Conservation (phyloP, 257 asterid species). For the Forsythia suspensa region DNA sequence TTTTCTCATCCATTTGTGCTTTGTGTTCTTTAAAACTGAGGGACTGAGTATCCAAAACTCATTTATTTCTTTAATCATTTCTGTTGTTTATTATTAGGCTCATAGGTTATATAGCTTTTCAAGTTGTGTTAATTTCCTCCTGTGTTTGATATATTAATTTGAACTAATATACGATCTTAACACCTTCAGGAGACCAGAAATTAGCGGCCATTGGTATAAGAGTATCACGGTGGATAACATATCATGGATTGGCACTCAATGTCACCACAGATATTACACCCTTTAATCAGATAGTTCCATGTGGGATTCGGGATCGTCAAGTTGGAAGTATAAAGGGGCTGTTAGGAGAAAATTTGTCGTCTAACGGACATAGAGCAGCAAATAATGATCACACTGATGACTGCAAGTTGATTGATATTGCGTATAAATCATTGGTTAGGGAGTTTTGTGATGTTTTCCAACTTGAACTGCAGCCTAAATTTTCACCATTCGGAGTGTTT, state of each 20-base stretch:
- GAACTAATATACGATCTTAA: neutral
- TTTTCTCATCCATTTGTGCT: neutral
- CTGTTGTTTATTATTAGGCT: neutral
- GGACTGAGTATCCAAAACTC: neutral
- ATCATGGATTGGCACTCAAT: constrained; percentile 83
- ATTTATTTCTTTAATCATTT: neutral
- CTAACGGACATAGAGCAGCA: constrained; percentile 18
- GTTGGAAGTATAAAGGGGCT: constrained; percentile 75
- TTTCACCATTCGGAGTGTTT: neutral
- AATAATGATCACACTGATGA: constrained; percentile 28
- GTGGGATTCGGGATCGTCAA: constrained; percentile 76
- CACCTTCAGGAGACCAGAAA: constrained; percentile 60
- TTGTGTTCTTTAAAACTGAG: neutral
- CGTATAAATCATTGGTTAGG: constrained; percentile 47
- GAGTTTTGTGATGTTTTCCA: constrained; percentile 76
- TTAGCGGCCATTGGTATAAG: constrained; percentile 83
- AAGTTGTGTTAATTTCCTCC: neutral
- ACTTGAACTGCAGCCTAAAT: constrained; percentile 41
- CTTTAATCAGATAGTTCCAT: constrained; percentile 66
- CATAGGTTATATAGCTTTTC: neutral
- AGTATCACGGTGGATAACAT: constrained; percentile 75
- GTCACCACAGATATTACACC: constrained; percentile 67
- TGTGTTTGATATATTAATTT: neutral
- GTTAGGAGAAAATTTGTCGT: constrained; percentile 23
- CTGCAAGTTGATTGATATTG: constrained; percentile 43